Base-by-base conservation (phyloP, 2,329 filamentous ascomycete species). In the Ilyonectria robusta region DNA sequence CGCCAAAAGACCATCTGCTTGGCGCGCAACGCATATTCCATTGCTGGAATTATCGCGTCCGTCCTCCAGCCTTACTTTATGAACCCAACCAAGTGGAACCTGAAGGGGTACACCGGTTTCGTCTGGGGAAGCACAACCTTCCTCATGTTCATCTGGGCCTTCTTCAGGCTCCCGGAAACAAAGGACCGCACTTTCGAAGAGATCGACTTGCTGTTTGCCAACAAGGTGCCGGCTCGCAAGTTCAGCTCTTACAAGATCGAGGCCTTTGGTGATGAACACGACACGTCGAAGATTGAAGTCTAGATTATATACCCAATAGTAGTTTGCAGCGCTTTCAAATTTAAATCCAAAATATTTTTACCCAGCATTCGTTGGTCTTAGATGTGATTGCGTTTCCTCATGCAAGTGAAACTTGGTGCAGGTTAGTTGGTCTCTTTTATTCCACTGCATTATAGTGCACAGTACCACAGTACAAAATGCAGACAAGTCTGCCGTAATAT, bases 131-230 rank as follows among this genome's bases (percentile, higher is more conserved):
- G 61, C 9, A 77, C 73, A 2, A 66, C 71, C 6, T 70, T 74
- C 9, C 7, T 72, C 2, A 70, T 76, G 4, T 73, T 78, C 3
- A 23, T 74, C 13, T 79, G 77, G 78, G 77, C 86, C 64, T 85
- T 82, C 63, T 81, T 86, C 72, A 84, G 83, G 21, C 75, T 87
- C 7, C 86, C 85, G 4, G 87, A 89, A 75, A 83, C 85, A 0
- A 84, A 84, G 47, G 84, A 81, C 2, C 81, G 85, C 23, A 85
- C 84, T 0, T 84, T 86, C 51, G 85, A 86, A 70, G 86, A 89
- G 76, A 79, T 89, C 1, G 87, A 88, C 59, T 78, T 84, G 11
- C 72, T 89, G 47, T 89, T 89, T 73, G 70, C 73, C n/a, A 74
- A 73, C 50, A 51, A 57, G 11, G 60, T 75, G 0, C 59, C 71